Evolutionary conservation across 108 stramenopile species (phyloP), one percentile per base, ranked within the genome.

Genomic region (Conticribra weissflogii): DNA sequence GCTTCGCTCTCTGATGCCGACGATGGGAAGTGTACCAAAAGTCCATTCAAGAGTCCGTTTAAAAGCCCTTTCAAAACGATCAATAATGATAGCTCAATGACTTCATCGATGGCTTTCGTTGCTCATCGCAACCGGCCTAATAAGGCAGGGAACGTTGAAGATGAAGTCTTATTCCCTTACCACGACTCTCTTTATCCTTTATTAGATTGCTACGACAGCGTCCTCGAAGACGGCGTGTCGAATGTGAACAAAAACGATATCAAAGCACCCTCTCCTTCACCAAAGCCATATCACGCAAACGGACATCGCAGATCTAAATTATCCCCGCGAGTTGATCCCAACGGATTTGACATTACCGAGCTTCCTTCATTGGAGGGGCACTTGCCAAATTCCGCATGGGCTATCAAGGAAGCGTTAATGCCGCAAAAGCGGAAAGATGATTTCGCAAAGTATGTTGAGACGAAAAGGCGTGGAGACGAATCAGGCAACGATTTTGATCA

Each of bases 141-240:
- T 41, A n/a, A 22, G 0, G 12, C 47, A 12, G 73, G 77, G 25
- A 67, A 45, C 12, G 62, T 86, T 33, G 23, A 72, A 12, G 72
- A 86, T 36, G 15, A 63, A 29, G 31, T 54, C 17, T 49, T 86
- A 28, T 86, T 78, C 54, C 85, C 85, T 2, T 86, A 86, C 61
- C 82, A 86, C 44, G 23, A 27, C 28, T 41, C 80, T 16, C 69
- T 77, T 17, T 86, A 86, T 60, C 61, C 76, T 14, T 56, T 86
- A 15, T 30, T 86, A 62, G 81, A 84, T 30, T 79, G 75, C 59
- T 86, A 83, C 50, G 81, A 86, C 45, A 55, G 60, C 14, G 36
- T 83, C 18, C 49, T 67, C 3, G 68, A 46, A n/a, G 44, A 63
- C 12, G 56, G 47, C 7, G 36, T 44, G 41, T 7, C 0, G 12